These are phyloP conservation scores for Phytophthora boehmeriae DNA, from an alignment of 352 stramenopile species.

Conservation along the genomic window DNA sequence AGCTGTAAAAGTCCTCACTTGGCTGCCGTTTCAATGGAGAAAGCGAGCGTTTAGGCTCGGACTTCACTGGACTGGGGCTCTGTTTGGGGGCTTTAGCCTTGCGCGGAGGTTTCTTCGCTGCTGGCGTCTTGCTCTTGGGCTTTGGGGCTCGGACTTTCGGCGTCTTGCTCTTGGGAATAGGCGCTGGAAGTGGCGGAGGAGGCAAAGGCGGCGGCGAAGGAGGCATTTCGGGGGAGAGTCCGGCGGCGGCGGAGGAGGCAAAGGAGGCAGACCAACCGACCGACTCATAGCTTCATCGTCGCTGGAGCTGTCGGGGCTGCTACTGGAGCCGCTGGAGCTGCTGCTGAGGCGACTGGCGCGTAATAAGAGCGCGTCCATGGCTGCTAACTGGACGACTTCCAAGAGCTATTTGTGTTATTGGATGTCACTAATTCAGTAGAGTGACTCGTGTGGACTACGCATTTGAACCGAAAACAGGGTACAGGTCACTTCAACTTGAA, in stretches of 20 bases:
- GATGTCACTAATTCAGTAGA: too few species aligned
- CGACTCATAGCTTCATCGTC: conserved; percentile 40
- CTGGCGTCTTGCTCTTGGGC: conserved; percentile 7
- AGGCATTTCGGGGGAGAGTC: conserved; percentile 23
- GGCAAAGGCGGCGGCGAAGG: conserved; percentile 27
- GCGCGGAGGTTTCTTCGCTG: conserved; percentile 20
- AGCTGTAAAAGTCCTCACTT: conserved; percentile 5
- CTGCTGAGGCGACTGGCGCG: conserved; percentile 26
- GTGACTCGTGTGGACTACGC: too few species aligned
- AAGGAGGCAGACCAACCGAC: conserved; percentile 26
- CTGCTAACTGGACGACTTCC: neutral
- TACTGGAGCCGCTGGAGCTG: conserved; percentile 37
- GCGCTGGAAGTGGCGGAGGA: conserved; percentile 18
- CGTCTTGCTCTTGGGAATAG: conserved; percentile 30
- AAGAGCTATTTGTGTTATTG: too few species aligned
- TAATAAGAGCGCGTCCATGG: conserved; percentile 34
- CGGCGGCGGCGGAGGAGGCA: conserved; percentile 38
- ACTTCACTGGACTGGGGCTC: conserved; percentile 4
- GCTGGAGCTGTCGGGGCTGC: conserved; percentile 49
- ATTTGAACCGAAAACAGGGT: too few species aligned
- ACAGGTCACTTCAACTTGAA: too few species aligned
- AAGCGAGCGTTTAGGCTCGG: conserved; percentile 9
- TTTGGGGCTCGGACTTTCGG: conserved; percentile 15
- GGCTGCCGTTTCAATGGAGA: conserved; percentile 16
- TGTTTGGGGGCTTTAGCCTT: conserved; percentile 2